phyloP scores from a whole-genome alignment of 2,329 filamentous ascomycete species.

The Talaromyces atroroseus region DNA sequence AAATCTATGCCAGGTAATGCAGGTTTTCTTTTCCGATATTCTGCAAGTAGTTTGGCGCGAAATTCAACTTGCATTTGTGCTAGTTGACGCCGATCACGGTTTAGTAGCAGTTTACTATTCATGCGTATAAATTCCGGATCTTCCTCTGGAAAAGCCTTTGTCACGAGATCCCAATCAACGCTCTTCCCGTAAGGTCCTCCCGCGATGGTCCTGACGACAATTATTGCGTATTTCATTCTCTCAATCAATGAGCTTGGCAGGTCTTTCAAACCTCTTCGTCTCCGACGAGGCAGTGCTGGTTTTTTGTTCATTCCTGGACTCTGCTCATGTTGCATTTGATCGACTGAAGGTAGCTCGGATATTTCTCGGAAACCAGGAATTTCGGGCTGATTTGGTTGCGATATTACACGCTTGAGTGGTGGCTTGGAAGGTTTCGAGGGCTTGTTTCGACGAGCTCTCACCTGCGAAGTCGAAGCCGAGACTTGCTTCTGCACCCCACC shows the following conservation, averaged over 20 bases:
- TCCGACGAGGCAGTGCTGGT: constrained; percentile 3
- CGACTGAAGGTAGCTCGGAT: not conserved
- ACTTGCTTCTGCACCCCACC: constrained; percentile 15
- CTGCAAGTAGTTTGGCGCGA: constrained; percentile 41
- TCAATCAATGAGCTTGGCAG: constrained; percentile 26
- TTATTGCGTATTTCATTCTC: constrained; percentile 38
- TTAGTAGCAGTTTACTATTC: constrained; percentile 33
- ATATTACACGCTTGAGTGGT: not conserved
- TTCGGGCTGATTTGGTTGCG: not conserved
- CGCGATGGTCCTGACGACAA: constrained; percentile 40
- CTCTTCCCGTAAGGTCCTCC: constrained; percentile 39
- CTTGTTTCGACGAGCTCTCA: constrained; percentile 8
- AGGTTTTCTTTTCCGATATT: constrained; percentile 35
- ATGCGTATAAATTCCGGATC: constrained; percentile 34
- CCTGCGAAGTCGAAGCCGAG: not conserved
- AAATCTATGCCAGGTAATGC: constrained; percentile 42
- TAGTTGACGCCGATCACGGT: constrained; percentile 35
- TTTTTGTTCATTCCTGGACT: not conserved
- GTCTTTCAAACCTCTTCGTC: constrained; percentile 22
- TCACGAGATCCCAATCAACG: constrained; percentile 44
- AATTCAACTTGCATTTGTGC: constrained; percentile 43
- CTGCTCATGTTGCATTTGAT: not conserved
- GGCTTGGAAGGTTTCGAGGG: constrained; percentile 4
- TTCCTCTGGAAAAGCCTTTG: constrained; percentile 36
- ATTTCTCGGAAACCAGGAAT: not conserved